phyloP scores from a whole-genome alignment of 495 filamentous ascomycete genomes.

The Hypoxylon fuscum region DNA sequence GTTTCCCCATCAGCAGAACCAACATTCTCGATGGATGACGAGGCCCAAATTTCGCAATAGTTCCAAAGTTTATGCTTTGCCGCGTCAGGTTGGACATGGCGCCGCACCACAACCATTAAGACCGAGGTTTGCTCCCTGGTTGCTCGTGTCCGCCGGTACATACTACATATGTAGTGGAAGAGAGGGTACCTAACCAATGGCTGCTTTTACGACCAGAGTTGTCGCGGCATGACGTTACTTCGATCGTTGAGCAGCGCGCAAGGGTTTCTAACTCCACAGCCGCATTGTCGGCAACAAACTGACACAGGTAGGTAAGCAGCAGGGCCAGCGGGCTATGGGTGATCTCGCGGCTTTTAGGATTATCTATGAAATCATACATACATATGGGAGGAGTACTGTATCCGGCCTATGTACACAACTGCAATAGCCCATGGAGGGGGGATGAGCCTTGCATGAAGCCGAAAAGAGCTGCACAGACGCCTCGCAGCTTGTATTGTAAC shows the following conservation, averaged over 20 bases:
- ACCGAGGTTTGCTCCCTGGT: conserved; percentile 30
- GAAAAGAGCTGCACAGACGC: conserved; percentile 41
- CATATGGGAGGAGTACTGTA: conserved; percentile 42
- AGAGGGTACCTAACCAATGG: conserved; percentile 29
- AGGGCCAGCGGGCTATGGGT: conserved; percentile 23
- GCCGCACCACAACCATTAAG: conserved; percentile 18
- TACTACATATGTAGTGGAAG: too few relatives aligned
- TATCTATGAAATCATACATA: conserved; percentile 38
- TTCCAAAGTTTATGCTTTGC: conserved; percentile 7
- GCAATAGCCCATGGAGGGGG: conserved; percentile 26
- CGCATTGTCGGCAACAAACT: conserved; percentile 34
- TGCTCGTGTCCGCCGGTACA: conserved; percentile 11
- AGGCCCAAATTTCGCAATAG: conserved; percentile 24
- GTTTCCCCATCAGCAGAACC: conserved; percentile 22
- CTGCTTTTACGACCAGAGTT: conserved; percentile 24
- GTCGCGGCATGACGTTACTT: conserved; percentile 39
- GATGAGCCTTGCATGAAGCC: conserved; percentile 43
- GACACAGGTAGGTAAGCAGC: conserved; percentile 5
- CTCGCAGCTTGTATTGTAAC: conserved; percentile 43
- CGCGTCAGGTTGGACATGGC: conserved; percentile 23
- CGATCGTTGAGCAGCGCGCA: conserved; percentile 30
- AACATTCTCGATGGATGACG: conserved; percentile 15
- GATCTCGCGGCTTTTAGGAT: conserved; percentile 26
- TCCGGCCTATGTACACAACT: conserved; percentile 33
- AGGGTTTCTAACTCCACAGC: conserved; percentile 34